A percentile compares a stretch with the other conserved stretches of the same genome.
Evolutionary conservation across 1,284 basidiomycete genomes (phyloP).

Genomic region (Ustilago shanxiensis): DNA sequence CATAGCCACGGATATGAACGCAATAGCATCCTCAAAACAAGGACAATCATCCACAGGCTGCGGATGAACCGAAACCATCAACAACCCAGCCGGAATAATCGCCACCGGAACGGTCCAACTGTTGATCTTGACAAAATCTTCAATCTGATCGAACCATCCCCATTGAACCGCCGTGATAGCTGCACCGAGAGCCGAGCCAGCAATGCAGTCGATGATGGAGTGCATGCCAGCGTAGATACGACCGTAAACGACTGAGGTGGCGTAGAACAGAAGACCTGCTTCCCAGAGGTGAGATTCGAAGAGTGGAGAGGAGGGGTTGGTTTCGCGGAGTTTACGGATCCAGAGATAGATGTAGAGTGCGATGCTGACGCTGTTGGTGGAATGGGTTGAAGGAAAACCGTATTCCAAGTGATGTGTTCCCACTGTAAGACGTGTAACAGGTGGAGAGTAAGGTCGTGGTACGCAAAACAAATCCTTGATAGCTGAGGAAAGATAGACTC

Average conservation of each 20-base stretch:
- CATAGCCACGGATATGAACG: conserved; percentile 85
- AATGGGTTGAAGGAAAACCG: conserved; percentile 96
- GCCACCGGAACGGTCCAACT: conserved; percentile 76
- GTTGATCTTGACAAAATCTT: conserved; percentile 71
- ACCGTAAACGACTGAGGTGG: conserved; percentile 85
- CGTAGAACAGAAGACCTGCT: conserved; percentile 53
- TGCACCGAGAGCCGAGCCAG: conserved; percentile 66
- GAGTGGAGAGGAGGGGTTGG: background rate
- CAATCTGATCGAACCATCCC: conserved; percentile 67
- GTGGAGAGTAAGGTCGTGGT: conserved; percentile 89
- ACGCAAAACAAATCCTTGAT: conserved; percentile 90
- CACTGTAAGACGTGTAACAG: conserved; percentile 80
- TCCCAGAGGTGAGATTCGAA: conserved; percentile 55
- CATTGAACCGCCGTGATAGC: conserved; percentile 71
- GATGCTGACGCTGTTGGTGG: conserved; percentile 89
- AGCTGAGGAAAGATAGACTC: conserved; percentile 86
- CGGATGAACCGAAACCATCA: conserved; percentile 85
- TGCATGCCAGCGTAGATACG: conserved; percentile 78
- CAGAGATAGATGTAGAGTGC: conserved; percentile 72
- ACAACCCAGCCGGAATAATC: conserved; percentile 77
- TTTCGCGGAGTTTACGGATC: conserved; percentile 31
- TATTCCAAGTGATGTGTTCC: conserved; percentile 74
- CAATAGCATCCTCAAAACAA: conserved; percentile 97
- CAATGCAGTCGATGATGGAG: conserved; percentile 68
- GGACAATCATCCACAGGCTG: conserved; percentile 91